These are phyloP conservation scores for Tylopilus sp. DNA, from an alignment of 1,284 basidiomycete species.

Conservation along the genomic window DNA sequence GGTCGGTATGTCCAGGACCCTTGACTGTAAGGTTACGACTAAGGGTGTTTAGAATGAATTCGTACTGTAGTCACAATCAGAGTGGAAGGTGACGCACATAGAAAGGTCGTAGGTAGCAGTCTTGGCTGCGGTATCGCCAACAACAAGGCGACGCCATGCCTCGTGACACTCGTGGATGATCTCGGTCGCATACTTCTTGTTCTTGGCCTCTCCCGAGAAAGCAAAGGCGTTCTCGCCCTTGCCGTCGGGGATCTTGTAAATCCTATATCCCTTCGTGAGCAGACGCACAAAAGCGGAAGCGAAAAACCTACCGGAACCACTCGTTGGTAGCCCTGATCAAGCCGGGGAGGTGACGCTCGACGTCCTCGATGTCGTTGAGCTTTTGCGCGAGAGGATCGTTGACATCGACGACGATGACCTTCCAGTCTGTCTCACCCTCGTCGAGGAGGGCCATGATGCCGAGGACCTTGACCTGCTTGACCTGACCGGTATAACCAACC, in stretches of 20 bases:
- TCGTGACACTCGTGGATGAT: constrained; percentile 99
- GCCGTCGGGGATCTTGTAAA: constrained; percentile 99
- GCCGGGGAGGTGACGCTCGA: constrained; percentile 98
- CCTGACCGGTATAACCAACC: constrained; percentile 96
- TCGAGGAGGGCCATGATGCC: constrained; percentile 99
- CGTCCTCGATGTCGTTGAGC: constrained; percentile 99
- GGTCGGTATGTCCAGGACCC: constrained; percentile 75
- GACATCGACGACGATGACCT: constrained; percentile 97
- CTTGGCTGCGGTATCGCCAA: constrained; percentile 82
- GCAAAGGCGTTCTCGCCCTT: constrained; percentile 99
- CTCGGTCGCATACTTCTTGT: constrained; percentile 99
- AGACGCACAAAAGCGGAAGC: not conserved
- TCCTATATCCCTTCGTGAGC: constrained; percentile 58
- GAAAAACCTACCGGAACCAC: constrained; percentile 84
- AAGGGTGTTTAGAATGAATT: constrained; percentile 12
- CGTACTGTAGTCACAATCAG: constrained; percentile 9
- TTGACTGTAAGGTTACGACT: constrained; percentile 80
- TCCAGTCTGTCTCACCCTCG: constrained; percentile 99
- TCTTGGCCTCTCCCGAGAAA: constrained; percentile 99
- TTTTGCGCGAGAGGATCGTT: constrained; percentile 96
- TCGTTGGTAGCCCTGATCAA: constrained; percentile 97
- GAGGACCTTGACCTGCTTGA: constrained; percentile 99
- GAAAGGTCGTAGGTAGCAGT: constrained; percentile 80
- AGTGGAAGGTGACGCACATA: constrained; percentile 68
- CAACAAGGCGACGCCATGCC: constrained; percentile 96